phyloP scores from a whole-genome alignment of 192 early-diverging fungal species.

The Coemansia aciculifera region DNA sequence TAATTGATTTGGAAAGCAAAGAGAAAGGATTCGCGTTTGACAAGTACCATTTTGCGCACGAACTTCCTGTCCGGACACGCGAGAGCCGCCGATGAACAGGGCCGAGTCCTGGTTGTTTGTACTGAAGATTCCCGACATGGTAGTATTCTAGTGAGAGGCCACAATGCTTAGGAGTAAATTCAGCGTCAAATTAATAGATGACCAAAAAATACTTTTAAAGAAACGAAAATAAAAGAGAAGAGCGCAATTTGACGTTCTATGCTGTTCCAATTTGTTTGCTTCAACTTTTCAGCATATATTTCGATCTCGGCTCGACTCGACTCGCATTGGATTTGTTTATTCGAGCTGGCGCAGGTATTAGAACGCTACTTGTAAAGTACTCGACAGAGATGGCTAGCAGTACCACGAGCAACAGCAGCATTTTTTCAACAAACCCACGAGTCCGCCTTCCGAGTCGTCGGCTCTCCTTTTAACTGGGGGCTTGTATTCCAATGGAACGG shows the following conservation, averaged over 20 bases:
- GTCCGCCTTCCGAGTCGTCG: constrained; percentile 3
- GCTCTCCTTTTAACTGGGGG: neutral
- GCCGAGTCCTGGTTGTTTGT: constrained; percentile 58
- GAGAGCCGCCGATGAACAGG: constrained; percentile 82
- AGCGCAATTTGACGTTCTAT: neutral
- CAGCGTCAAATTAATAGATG: constrained; percentile 6
- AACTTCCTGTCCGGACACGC: constrained; percentile 88
- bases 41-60: constrained; percentile 90
- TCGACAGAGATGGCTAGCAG: neutral
- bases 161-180: neutral
- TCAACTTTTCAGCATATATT: neutral
- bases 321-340: neutral
- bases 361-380: neutral
- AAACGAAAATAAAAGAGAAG: neutral
- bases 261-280: neutral
- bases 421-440: neutral
- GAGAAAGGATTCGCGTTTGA: neutral
- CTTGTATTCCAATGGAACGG: neutral
- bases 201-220: neutral
- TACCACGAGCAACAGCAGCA: constrained; percentile 11
- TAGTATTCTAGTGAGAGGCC: neutral
- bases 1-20: neutral
- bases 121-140: constrained; percentile 54
- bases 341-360: too few species aligned
- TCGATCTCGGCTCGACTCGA: neutral